Conservation (phyloP, 2,329 filamentous ascomycete genomes). For the Calonectria hawksworthii region DNA sequence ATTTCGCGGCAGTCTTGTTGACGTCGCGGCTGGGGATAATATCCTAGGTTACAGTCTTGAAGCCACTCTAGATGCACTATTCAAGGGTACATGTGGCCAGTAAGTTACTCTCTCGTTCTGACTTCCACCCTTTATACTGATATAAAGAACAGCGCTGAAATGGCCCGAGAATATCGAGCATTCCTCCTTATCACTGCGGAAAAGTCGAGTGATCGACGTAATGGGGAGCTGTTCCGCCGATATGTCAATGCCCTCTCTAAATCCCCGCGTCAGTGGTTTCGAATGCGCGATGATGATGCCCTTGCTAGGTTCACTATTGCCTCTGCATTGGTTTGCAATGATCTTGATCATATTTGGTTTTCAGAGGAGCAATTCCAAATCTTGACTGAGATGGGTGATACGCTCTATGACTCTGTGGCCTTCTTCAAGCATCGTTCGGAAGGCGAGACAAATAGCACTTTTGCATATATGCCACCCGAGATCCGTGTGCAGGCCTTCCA, state of each 20-base stretch:
- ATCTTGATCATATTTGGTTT: neutral
- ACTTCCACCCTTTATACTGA: too few relatives aligned
- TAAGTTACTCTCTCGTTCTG: neutral
- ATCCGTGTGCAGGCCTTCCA: too few relatives aligned
- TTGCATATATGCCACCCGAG: too few relatives aligned
- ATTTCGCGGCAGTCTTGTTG: neutral
- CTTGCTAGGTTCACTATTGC: neutral
- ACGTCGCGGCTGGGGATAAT: neutral
- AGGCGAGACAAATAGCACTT: too few relatives aligned
- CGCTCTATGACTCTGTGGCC: too few relatives aligned
- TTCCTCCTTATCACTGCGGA: neutral
- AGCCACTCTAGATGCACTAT: neutral
- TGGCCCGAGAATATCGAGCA: neutral
- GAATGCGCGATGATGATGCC: neutral
- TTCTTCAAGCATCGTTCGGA: too few relatives aligned
- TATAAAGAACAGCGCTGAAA: too few relatives aligned
- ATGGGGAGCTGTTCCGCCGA: neutral
- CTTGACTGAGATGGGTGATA: too few relatives aligned
- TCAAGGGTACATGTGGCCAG: neutral
- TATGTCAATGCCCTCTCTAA: neutral
- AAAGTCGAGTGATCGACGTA: neutral
- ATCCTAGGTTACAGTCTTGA: neutral
- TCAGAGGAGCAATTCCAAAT: too few relatives aligned
- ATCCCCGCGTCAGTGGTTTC: neutral
- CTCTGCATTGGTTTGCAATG: neutral